phyloP scores from a whole-genome alignment of 179 eudicot species.

The Corrigiola litoralis region DNA sequence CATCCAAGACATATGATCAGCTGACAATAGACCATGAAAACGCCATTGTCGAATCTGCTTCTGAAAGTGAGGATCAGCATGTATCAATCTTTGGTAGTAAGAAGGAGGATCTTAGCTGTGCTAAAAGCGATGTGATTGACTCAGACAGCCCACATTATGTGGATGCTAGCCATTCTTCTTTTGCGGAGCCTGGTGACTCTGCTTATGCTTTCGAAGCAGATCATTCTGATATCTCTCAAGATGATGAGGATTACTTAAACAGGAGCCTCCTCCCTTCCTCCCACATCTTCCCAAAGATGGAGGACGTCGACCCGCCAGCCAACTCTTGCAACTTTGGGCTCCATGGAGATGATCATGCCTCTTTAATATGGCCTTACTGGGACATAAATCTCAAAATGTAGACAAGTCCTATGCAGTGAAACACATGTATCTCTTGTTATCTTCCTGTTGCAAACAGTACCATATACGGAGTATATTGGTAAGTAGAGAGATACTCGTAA shows the following conservation, averaged over 20 bases:
- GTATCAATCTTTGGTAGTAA: slow-evolving; percentile 19
- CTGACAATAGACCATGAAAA: slow-evolving; percentile 14
- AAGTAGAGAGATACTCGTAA: neutral
- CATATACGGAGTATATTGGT: neutral
- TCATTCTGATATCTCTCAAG: slow-evolving; percentile 54
- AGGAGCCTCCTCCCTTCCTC: slow-evolving; percentile 28
- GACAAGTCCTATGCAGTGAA: slow-evolving; percentile 4
- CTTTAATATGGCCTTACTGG: slow-evolving; percentile 56
- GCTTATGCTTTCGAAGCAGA: slow-evolving; percentile 52
- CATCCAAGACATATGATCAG: slow-evolving; percentile 16
- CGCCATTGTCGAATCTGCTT: slow-evolving; percentile 19
- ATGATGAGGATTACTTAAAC: slow-evolving; percentile 52
- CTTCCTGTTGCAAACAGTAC: neutral
- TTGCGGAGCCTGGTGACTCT: slow-evolving; percentile 41
- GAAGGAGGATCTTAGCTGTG: slow-evolving; percentile 38
- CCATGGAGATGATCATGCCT: slow-evolving; percentile 47
- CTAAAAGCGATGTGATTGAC: slow-evolving; percentile 43
- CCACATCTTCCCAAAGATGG: slow-evolving; percentile 30
- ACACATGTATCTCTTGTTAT: neutral
- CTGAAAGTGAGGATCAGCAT: slow-evolving; percentile 32
- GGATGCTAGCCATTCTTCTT: slow-evolving; percentile 40
- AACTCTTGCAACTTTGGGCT: slow-evolving; percentile 40
- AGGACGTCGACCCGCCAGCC: slow-evolving; percentile 27
- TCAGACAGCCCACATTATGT: slow-evolving; percentile 44
- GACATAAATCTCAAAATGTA: slow-evolving; percentile 29